phyloP scores from a whole-genome alignment of 371 early-diverging fungal genomes.

The Cokeromyces recurvatus region DNA sequence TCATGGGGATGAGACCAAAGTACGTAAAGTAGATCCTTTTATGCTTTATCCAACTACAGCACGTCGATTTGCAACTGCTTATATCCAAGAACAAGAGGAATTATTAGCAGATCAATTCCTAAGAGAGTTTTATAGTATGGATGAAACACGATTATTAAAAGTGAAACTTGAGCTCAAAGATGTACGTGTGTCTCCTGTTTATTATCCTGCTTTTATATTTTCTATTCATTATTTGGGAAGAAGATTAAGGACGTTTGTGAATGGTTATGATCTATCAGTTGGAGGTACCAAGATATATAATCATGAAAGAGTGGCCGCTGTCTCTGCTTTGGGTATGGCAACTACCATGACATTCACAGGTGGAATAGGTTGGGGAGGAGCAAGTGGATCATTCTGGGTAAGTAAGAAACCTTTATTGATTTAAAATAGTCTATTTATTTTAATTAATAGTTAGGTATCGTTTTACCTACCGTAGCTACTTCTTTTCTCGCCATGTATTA shows the following conservation, averaged over 20 bases:
- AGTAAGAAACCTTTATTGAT: neutral
- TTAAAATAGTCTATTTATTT: neutral
- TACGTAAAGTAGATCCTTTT: slow-evolving; percentile 47
- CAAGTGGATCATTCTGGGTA: slow-evolving; percentile 48
- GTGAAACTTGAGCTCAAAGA: slow-evolving; percentile 41
- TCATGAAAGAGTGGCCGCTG: slow-evolving; percentile 49
- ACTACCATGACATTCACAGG: slow-evolving; percentile 32
- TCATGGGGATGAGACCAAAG: neutral
- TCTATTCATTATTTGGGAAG: slow-evolving; percentile 47
- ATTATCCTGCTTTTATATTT: slow-evolving; percentile 54
- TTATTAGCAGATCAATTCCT: slow-evolving; percentile 42
- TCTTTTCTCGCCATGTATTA: slow-evolving; percentile 52
- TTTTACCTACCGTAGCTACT: slow-evolving; percentile 46
- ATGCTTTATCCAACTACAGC: slow-evolving; percentile 52
- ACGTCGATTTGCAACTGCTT: slow-evolving; percentile 41
- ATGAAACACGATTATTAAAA: slow-evolving; percentile 48
- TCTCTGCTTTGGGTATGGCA: slow-evolving; percentile 45
- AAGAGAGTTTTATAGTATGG: slow-evolving; percentile 41
- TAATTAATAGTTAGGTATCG: slow-evolving; percentile 43
- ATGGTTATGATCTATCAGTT: slow-evolving; percentile 44
- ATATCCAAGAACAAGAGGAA: slow-evolving; percentile 47
- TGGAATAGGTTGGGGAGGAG: slow-evolving; percentile 40
- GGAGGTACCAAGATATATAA: slow-evolving; percentile 56
- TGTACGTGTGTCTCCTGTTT: slow-evolving; percentile 50
- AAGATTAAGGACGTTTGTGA: slow-evolving; percentile 53